These are phyloP conservation scores for Amphirosellinia nigrospora DNA, from an alignment of 495 filamentous ascomycete species.

Conservation along the genomic window DNA sequence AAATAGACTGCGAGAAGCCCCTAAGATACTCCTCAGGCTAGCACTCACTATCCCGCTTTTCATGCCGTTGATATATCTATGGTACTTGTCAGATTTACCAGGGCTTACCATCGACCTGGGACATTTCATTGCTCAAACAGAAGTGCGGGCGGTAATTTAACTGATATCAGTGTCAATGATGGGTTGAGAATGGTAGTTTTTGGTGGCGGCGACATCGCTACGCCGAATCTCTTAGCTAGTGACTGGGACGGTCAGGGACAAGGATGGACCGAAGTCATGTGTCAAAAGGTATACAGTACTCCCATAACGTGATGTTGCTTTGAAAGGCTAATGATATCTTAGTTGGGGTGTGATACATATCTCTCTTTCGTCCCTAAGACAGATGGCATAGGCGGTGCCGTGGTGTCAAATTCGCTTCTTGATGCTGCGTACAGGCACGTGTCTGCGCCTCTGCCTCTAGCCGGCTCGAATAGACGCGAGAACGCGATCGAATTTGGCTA, in stretches of 20 bases:
- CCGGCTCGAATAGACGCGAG: constrained; percentile 15
- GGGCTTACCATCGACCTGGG: neutral
- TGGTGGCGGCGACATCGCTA: constrained; percentile 35
- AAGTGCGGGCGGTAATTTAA: neutral
- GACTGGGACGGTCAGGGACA: neutral
- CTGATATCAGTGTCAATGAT: neutral
- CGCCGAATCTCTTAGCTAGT: constrained; percentile 7
- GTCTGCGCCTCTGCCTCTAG: neutral
- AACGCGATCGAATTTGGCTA: constrained; percentile 42
- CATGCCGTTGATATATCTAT: neutral
- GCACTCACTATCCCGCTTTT: constrained; percentile 2
- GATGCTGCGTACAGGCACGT: constrained; percentile 34
- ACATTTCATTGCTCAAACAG: neutral
- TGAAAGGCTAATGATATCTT: constrained; percentile 21
- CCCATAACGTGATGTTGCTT: neutral
- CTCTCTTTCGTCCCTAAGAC: constrained; percentile 40
- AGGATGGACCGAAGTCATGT: constrained; percentile 27
- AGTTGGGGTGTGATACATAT: constrained; percentile 45
- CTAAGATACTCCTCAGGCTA: neutral
- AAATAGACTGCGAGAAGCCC: constrained; percentile 13
- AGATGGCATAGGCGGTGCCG: constrained; percentile 29
- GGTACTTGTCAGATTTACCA: constrained; percentile 5
- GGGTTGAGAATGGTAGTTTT: constrained; percentile 37
- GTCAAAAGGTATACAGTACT: constrained; percentile 19
- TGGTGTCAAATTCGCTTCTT: constrained; percentile 44